Base-by-base conservation (phyloP, 148 eudicot species). In the Talinum fruticosum region DNA sequence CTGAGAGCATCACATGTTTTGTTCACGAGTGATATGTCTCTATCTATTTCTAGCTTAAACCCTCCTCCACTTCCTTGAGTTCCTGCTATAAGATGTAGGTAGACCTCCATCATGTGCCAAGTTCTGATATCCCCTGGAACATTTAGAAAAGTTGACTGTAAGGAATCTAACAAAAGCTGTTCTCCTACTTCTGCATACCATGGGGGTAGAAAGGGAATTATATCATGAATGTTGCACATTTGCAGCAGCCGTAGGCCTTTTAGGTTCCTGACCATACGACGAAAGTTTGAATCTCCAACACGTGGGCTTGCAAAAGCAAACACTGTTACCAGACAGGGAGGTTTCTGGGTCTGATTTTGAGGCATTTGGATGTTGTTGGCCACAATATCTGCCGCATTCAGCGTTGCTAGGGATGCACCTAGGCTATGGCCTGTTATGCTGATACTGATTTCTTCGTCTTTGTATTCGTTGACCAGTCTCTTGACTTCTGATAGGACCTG, bases 321-420 rank as follows among this genome's bases (percentile, higher is more conserved):
- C 4, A 28, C 66, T 21, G 71, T 68, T 68, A 34, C 23, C 13
- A 1, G 44, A 68, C 28, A 68, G 4, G 44, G 26, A 2, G 71
- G 71, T 68, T 68, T 68, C 24, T 19, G 71, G 26, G 24, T 19
- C 32, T 34, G 44, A 18, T 68, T 68, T 21, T 68, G 28, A 36
- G 45, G 24, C 35, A 35, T 71, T 34, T 71, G 74, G 74, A 71
- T 71, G 21, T 71, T 45, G 6, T 71, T 71, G 1, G 74, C 54
- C 34, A 28, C 59, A 71, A 71, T 45, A 8, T 71, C n/a, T 6
- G 74, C 34, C 0, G 72, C 72, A 23, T 35, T 71, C 28, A 44
- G n/a, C 13, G 57, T 45, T 71, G 74, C 74, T 14, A 71, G 59
- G 59, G 57, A 45, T 45, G 72, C 72, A 35, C 72, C 72, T 69